Evolutionary conservation across 2,329 filamentous ascomycete genomes (phyloP), one percentile per base, ranked within the genome.

Genomic region (Penicillium hordei): DNA sequence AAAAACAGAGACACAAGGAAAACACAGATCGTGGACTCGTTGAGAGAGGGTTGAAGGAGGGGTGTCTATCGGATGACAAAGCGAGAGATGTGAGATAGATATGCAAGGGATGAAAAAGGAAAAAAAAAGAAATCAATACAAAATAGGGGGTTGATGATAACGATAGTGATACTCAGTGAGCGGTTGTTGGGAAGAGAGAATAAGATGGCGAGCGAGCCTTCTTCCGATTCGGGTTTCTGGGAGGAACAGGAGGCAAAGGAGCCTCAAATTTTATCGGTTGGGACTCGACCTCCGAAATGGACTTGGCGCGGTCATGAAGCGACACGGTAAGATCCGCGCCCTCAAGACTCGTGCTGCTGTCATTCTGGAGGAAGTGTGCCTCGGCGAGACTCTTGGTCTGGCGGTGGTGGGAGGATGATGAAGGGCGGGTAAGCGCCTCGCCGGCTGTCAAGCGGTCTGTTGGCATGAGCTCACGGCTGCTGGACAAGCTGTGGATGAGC

Each of bases 201-300:
- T 79, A 79, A 36, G 77, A 79, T n/a, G 76, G 69, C 4, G 60
- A 65, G 42, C 77, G 70, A 55, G 63, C 68, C 64, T 75, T 77
- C 55, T 69, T 70, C 44, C 72, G 65, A 60, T 66, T 65, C 3
- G 61, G 57, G 34, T 68, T 69, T 56, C 68, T 73, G 19, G 62
- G 54, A 23, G 70, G 64, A 45, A 70, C 56, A 8, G 65, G 63
- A n/a, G 66, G 62, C 4, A 65, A 57, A 19, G 62, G 60, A 21
- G 60, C 62, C 13, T 67, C 64, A 19, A 48, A 56, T 58, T 70
- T 70, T 40, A 59, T 33, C 25, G 60, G 46, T 25, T 55, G 48
- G 52, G 53, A 19, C 61, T 73, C 73, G 10, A 71, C 60, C 31
- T 74, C 70, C 12, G 74, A 76, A 19, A 62, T 69, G 8, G 74